A percentile compares a stretch with the other conserved stretches of the same genome.
phyloP scores from a whole-genome alignment of 352 stramenopile genomes.

The Halophytophthora batemanensis region DNA sequence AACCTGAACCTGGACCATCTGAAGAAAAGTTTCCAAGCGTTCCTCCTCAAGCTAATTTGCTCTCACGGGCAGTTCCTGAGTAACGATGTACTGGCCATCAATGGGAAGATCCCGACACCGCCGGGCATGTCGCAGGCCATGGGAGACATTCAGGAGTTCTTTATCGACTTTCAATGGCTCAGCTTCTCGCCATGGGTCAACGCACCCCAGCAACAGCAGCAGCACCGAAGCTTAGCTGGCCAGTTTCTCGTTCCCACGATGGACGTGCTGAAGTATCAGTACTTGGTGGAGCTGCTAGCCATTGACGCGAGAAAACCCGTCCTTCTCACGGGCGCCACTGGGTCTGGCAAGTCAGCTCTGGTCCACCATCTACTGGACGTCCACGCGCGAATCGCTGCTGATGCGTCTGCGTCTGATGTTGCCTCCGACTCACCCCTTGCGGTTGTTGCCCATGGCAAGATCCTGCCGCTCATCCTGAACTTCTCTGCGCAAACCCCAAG shows the following conservation, averaged over 20 bases:
- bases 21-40: constrained; percentile 46
- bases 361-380: constrained; percentile 65
- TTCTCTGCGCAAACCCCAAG: constrained; percentile 88
- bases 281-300: constrained; percentile 48
- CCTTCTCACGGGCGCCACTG: constrained; percentile 87
- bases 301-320: constrained; percentile 67
- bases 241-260: constrained; percentile 58
- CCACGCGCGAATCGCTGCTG: constrained; percentile 20
- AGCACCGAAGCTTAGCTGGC: constrained; percentile 11
- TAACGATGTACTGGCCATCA: constrained; percentile 44
- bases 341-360: constrained; percentile 86
- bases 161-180: constrained; percentile 57
- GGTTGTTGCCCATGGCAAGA: constrained; percentile 19
- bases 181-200: constrained; percentile 60
- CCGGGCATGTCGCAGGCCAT: constrained; percentile 38
- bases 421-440: constrained; percentile 11
- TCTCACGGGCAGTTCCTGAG: constrained; percentile 49
- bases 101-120: constrained; percentile 48
- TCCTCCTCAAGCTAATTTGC: constrained; percentile 39
- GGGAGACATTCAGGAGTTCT: constrained; percentile 66
- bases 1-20: constrained; percentile 45
- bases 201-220: constrained; percentile 5
- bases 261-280: constrained; percentile 65
- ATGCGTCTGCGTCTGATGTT: constrained; percentile 14
- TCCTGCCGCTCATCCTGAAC: constrained; percentile 64